Conservation (phyloP, 352 stramenopile species). For the Pseudoperonospora humuli region DNA sequence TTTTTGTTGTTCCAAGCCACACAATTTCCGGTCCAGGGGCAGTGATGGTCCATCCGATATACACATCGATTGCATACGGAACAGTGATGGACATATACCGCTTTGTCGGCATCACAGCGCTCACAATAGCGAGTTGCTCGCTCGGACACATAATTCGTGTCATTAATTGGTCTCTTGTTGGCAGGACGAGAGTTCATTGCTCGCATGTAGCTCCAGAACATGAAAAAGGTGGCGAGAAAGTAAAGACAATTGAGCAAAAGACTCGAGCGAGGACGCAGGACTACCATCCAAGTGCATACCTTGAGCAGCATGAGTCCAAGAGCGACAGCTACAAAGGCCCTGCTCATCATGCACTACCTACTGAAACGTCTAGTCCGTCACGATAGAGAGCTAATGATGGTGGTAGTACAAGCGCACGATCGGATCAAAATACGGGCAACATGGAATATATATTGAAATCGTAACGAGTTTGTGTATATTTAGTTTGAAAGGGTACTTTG, state of each 20-base stretch:
- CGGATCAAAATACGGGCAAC: too few relatives aligned
- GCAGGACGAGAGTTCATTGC: constrained; percentile 28
- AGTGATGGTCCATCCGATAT: constrained; percentile 84
- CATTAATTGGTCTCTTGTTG: constrained; percentile 3
- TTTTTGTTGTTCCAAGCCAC: constrained; percentile 84
- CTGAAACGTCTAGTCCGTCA: too few relatives aligned
- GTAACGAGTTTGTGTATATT: too few relatives aligned
- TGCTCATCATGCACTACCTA: constrained; percentile 35
- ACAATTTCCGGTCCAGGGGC: constrained; percentile 81
- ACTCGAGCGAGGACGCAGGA: constrained; percentile 26
- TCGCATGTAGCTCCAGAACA: constrained; percentile 75
- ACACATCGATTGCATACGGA: constrained; percentile 65
- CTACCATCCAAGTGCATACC: constrained; percentile 36
- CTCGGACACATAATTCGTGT: constrained; percentile 1
- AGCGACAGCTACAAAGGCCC: constrained; percentile 35
- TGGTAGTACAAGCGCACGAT: too few relatives aligned
- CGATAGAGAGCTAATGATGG: too few relatives aligned
- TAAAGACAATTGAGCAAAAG: constrained; percentile 32
- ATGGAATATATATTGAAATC: too few relatives aligned
- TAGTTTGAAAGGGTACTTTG: too few relatives aligned
- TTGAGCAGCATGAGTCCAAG: constrained; percentile 65
- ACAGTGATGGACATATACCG: constrained; percentile 62
- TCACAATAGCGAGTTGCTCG: constrained; percentile 57
- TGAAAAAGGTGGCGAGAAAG: constrained; percentile 33
- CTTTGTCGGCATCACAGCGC: constrained; percentile 61